A percentile compares a stretch with the other conserved stretches of the same genome.
phyloP scores from a whole-genome alignment of 352 stramenopile species.

The Pythium plurisporium region DNA sequence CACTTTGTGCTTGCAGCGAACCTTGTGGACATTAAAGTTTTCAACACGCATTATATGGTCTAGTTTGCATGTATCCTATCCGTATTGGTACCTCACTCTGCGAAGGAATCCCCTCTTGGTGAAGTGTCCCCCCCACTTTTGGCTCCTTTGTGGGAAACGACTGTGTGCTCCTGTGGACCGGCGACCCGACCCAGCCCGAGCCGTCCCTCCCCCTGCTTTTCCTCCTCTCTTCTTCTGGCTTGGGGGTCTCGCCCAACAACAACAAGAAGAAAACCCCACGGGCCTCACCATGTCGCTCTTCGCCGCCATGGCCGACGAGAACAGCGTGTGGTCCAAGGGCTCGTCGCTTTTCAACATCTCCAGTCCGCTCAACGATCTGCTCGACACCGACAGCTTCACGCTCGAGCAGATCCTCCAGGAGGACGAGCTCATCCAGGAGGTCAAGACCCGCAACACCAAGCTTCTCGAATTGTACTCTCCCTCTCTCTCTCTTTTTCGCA shows the following conservation, averaged over 20 bases:
- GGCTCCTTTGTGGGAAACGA: no score
- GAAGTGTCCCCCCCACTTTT: no score
- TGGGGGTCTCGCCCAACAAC: no score
- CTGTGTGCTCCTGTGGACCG: constrained; percentile 5
- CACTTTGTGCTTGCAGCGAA: background rate
- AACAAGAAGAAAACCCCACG: no score
- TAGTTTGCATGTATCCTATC: no score
- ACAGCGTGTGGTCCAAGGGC: constrained; percentile 78
- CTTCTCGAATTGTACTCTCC: constrained; percentile 90
- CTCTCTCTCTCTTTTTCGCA: background rate
- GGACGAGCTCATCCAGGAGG: constrained; percentile 97
- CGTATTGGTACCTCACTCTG: no score
- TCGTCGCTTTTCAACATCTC: constrained; percentile 88
- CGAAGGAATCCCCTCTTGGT: no score
- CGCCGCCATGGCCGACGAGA: constrained; percentile 73
- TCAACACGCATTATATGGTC: no score
- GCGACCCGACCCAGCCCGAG: background rate
- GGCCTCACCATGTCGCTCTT: constrained; percentile 74
- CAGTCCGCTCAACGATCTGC: constrained; percentile 93
- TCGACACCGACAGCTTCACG: constrained; percentile 92
- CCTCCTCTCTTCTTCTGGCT: background rate
- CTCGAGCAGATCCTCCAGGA: constrained; percentile 93
- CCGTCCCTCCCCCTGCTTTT: background rate
- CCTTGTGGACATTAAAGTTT: no score
- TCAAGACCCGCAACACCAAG: constrained; percentile 94